These are phyloP conservation scores for Taiozyma sp. DNA, from an alignment of 1,139 yeast species.

Conservation along the genomic window DNA sequence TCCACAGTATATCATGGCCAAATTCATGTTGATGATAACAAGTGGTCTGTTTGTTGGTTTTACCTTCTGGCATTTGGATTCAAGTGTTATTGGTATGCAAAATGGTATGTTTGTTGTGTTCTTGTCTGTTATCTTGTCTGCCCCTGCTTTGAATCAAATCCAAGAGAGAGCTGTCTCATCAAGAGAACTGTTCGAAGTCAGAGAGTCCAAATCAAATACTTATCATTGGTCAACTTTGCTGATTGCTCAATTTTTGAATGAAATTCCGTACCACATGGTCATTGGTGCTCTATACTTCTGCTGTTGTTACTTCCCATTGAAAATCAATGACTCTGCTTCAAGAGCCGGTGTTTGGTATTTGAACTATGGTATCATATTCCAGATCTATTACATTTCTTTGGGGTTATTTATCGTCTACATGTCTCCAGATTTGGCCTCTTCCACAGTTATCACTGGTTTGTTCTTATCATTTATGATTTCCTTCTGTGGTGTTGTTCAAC, in stretches of 20 bases:
- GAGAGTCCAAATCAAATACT: constrained; percentile 54
- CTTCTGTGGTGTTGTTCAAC: constrained; percentile 64
- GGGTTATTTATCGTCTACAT: constrained; percentile 49
- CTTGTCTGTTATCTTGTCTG: constrained; percentile 39
- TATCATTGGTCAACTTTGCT: constrained; percentile 54
- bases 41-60: constrained; percentile 51
- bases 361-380: constrained; percentile 49
- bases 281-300: constrained; percentile 48
- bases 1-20: constrained; percentile 34
- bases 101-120: constrained; percentile 46
- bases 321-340: constrained; percentile 38
- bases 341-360: constrained; percentile 53
- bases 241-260: constrained; percentile 40
- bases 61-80: constrained; percentile 46
- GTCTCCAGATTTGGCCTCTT: constrained; percentile 59
- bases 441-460: constrained; percentile 50
- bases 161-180: constrained; percentile 47
- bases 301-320: constrained; percentile 54
- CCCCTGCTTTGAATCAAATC: constrained; percentile 50
- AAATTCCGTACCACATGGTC: constrained; percentile 49
- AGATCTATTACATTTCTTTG: constrained; percentile 48
- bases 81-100: constrained; percentile 44
- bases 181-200: constrained; percentile 48
- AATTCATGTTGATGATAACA: constrained; percentile 29
- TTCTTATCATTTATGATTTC: constrained; percentile 47